Base-by-base conservation (phyloP, 192 early-diverging fungal species). In the Mortierella hygrophila region DNA sequence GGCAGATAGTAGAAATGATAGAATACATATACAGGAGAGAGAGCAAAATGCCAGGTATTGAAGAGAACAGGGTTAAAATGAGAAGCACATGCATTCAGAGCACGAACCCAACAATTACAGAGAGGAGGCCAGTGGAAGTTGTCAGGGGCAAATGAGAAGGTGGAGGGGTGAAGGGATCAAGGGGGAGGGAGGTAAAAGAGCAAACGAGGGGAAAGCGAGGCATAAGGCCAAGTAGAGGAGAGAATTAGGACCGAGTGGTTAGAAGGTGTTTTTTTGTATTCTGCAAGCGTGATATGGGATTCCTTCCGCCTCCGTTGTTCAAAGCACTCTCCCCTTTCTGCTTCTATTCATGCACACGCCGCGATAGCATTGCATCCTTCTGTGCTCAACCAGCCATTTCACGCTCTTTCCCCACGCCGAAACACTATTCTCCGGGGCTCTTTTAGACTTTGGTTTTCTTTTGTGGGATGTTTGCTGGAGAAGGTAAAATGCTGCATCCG, bases 181-280 rank as follows among this genome's bases (percentile, higher is more conserved):
- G 38, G 74, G 73, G 74, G 54, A 40, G 57, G 55, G 40, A 52
- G 15, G 76, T 26, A 68, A 68, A 57, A 68, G 75, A 46, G 57
- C 9, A 15, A 21, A 37, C 6, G 37, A 23, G 21, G 37, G 32
- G 9, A 44, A 76, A 8, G 72, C 20, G 52, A 38, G 29, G 41
- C 29, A 37, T 63, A 68, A 55, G 15, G 29, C 15, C 54, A 54
- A 54, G 49, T 54, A 13, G 47, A 37, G 37, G 52, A 35, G 73
- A 75, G 49, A 54, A 35, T 15, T 23, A 75, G 3, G 38, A 32
- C 23, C 9, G 72, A 55, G 49, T 47, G 49, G 73, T 47, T 74
- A 55, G 60, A 65, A 65, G 10, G 11, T 32, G 29, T 65, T 10
- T 8, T 15, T 65, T 52, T 52, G 49, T 6, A 65, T 65, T 29